Evolutionary conservation across 805 yeast genomes (phyloP).

Genomic region (Metschnikowia lunata): DNA sequence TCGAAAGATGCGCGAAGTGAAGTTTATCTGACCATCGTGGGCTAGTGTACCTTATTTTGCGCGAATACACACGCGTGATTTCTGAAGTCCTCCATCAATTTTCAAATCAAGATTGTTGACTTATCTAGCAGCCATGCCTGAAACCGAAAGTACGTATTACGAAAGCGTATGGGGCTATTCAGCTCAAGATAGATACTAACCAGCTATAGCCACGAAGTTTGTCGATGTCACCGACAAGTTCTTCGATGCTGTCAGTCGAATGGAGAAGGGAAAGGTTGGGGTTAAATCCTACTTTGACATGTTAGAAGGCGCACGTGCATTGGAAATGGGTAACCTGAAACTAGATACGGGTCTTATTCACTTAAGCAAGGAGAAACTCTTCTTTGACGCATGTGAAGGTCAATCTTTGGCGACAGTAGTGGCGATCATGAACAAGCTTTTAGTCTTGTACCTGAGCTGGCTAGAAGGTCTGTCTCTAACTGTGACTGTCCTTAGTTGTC

Average conservation of each 20-base stretch:
- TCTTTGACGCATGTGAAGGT: constrained; percentile 42
- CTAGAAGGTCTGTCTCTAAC: constrained; percentile 66
- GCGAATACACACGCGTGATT: too few species aligned
- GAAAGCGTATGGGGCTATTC: too few species aligned
- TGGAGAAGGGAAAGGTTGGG: constrained; percentile 48
- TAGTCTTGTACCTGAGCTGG: constrained; percentile 66
- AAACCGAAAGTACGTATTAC: too few species aligned
- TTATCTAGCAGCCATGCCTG: too few species aligned
- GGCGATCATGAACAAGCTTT: constrained; percentile 50
- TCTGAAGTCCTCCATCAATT: too few species aligned
- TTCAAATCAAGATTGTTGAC: too few species aligned
- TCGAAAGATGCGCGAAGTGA: too few species aligned
- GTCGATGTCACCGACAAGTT: constrained; percentile 56
- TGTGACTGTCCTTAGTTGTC: constrained; percentile 73
- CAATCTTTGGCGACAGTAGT: constrained; percentile 39
- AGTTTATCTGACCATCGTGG: too few species aligned
- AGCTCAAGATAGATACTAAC: neutral
- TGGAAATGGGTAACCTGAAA: constrained; percentile 67
- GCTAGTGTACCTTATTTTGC: too few species aligned
- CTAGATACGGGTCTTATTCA: constrained; percentile 75
- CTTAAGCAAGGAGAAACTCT: constrained; percentile 40
- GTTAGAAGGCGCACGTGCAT: constrained; percentile 81
- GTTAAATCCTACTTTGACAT: constrained; percentile 59
- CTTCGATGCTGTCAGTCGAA: constrained; percentile 26
- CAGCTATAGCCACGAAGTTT: neutral